Conservation (phyloP, 2,329 filamentous ascomycete species). For the Colletotrichum tropicale region DNA sequence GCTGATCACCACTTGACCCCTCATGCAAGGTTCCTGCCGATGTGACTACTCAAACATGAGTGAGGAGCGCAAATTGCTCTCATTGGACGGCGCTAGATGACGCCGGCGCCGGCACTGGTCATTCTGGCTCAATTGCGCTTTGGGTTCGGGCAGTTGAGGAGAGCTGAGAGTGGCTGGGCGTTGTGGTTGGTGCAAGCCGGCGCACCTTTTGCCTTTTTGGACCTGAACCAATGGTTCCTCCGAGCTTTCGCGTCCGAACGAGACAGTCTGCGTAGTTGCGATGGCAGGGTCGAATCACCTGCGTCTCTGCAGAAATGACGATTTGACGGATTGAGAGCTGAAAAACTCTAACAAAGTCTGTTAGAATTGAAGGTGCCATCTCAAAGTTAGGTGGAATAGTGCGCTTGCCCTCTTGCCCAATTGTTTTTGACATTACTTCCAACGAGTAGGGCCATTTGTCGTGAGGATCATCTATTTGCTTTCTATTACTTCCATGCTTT, state of each 20-base stretch:
- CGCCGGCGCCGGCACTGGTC: not conserved
- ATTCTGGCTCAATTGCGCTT: not conserved
- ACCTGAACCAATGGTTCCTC: not conserved
- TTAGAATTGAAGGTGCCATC: not conserved
- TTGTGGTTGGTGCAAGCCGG: not conserved
- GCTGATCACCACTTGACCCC: slow-evolving; percentile 1
- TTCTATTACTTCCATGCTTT: not conserved
- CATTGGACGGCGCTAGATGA: not conserved
- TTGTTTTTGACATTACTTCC: not conserved
- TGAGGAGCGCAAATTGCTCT: not conserved
- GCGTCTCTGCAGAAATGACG: not conserved
- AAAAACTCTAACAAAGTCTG: not conserved
- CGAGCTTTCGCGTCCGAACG: not conserved
- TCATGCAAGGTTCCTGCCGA: slow-evolving; percentile 8
- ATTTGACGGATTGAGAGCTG: not conserved
- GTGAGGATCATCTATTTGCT: not conserved
- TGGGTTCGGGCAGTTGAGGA: not conserved
- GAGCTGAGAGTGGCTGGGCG: not conserved
- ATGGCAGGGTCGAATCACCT: not conserved
- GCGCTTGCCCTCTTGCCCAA: not conserved
- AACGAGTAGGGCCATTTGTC: not conserved
- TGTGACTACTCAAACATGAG: not conserved
- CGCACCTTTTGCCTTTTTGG: not conserved
- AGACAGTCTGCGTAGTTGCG: not conserved
- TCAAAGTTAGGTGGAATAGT: not conserved